phyloP scores from a whole-genome alignment of 768 basidiomycete species.

The Phanerodontia chrysosporium region DNA sequence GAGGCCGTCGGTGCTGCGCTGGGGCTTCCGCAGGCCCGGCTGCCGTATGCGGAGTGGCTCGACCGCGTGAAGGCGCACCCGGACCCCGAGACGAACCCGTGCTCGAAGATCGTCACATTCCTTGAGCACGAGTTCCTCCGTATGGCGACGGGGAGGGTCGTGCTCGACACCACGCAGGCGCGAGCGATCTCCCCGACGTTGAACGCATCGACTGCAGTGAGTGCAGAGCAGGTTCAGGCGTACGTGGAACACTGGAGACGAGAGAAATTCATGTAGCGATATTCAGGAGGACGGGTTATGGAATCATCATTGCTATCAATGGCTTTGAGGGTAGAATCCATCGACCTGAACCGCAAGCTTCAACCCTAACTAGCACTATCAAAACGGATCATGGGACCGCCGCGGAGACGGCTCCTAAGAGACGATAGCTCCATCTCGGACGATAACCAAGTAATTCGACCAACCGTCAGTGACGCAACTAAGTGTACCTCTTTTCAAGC shows the following conservation, averaged over 20 bases:
- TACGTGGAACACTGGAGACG: background rate
- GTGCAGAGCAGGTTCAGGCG: background rate
- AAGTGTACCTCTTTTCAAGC: no score
- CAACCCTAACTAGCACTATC: no score
- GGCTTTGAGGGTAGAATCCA: no score
- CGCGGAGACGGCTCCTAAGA: no score
- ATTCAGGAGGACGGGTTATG: no score
- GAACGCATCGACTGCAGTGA: background rate
- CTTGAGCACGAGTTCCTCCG: constrained; percentile 4
- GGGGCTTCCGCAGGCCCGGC: background rate
- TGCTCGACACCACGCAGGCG: background rate
- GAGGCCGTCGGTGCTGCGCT: constrained; percentile 6
- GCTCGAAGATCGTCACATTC: constrained; percentile 5
- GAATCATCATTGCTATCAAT: no score
- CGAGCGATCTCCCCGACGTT: background rate
- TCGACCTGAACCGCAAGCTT: no score
- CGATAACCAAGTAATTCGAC: no score
- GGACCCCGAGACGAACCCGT: background rate
- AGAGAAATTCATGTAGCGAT: background rate
- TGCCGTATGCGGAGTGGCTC: constrained; percentile 14
- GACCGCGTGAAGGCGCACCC: background rate
- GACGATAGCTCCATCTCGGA: no score
- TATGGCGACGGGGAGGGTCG: background rate
- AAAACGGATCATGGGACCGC: no score
- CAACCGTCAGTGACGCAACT: no score